Evolutionary conservation across 2,329 filamentous ascomycete species (phyloP).

Genomic region (Calonectria montana): DNA sequence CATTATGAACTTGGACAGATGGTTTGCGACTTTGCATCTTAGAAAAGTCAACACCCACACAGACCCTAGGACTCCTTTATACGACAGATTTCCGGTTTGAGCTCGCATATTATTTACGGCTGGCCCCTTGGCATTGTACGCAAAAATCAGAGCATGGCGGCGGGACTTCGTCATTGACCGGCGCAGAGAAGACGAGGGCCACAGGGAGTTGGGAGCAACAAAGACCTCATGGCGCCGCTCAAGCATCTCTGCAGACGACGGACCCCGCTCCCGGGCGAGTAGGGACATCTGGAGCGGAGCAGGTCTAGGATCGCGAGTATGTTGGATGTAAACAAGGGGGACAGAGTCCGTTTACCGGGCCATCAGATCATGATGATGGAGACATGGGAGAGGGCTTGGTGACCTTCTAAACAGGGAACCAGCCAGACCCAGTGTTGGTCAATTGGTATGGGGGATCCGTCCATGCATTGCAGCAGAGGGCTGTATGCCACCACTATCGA

Average conservation of each 20-base stretch:
- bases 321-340: not conserved
- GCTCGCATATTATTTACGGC: not conserved
- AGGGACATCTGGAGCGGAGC: slow-evolving; percentile 11
- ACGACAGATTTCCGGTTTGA: not conserved
- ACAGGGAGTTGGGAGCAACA: slow-evolving; percentile 9
- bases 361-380: slow-evolving; percentile 17
- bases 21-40: not conserved
- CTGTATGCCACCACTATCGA: slow-evolving; percentile 1
- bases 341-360: slow-evolving; percentile 11
- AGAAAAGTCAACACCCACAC: not conserved
- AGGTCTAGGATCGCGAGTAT: not conserved
- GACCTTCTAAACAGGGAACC: slow-evolving; percentile 14
- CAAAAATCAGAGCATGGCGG: slow-evolving; percentile 26
- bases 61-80: not conserved
- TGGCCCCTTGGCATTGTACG: slow-evolving; percentile 19
- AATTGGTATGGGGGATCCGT: not conserved
- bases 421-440: not conserved
- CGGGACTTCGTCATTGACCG: slow-evolving; percentile 7
- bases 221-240: slow-evolving; percentile 19
- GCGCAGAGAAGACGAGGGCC: not conserved
- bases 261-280: slow-evolving; percentile 14
- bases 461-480: not conserved
- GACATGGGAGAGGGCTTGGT: slow-evolving; percentile 8
- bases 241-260: not conserved
- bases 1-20: slow-evolving; percentile 19